Evolutionary conservation across 2,329 filamentous ascomycete genomes (phyloP), one percentile per base, ranked within the genome.

Genomic region (Aspergillus ochraceoroseus): DNA sequence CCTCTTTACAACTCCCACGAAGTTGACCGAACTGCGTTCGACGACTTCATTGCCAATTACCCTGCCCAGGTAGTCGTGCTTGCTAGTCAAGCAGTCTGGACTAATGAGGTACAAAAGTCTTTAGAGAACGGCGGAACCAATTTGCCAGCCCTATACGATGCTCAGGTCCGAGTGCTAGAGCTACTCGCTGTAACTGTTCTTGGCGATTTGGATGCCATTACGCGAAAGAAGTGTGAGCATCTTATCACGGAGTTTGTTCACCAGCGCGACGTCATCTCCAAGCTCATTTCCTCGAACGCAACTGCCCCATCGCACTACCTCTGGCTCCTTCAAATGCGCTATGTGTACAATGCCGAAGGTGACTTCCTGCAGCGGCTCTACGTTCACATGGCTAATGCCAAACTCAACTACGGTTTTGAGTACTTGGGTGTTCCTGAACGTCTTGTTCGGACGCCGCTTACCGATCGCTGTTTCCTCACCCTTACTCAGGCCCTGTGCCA

Each of bases 241-340:
- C 77, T 98, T 51, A 98, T 99, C 59, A 99, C 94, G 0, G 94
- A 98, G 63, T 96, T 92, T 60, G 92, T 99, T 9, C 92, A 98
- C 62, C 94, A 99, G 65, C 85, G 92, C 46, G 92, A 98, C 64
- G 79, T 84, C 12, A 92, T 96, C 49, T 84, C 90, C 58, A 94
- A 87, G 64, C 79, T 99, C 17, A 77, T 89, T 32, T 76, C 83
- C 31, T 73, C 79, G 31, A 83, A 83, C 42, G 92, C 92, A 17
- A 79, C 74, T 36, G 80, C 82, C 6, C 74, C 87, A 11, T 83
- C 77, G 12, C 86, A 98, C 61, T 88, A 94, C 61, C 69, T 94
- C 50, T 99, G 92, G 92, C 79, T 95, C 36, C 72, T 96, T 23
- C 88, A 94, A 63, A 98, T 98, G 92, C 86, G 92, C 52, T 98